These are phyloP conservation scores for Ottelia alismoides DNA, from an alignment of 106 monocot genomes.

Conservation along the genomic window DNA sequence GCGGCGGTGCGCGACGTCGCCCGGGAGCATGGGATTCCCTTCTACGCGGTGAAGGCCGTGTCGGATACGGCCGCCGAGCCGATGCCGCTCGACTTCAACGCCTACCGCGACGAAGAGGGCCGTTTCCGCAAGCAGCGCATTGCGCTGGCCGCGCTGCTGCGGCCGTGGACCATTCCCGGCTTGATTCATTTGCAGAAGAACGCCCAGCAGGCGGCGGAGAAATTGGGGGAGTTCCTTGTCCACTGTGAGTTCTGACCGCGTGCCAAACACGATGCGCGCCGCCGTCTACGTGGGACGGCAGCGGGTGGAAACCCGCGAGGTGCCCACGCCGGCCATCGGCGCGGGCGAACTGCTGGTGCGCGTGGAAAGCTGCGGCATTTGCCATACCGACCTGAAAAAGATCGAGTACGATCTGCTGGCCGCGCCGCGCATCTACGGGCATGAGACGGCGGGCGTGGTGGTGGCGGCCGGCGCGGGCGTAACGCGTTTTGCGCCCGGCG, in stretches of 20 bases:
- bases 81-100: background rate
- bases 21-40: background rate
- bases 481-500: background rate
- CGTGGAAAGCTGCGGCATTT: background rate
- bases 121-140: background rate
- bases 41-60: background rate
- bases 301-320: background rate
- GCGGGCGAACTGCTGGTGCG: background rate
- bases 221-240: background rate
- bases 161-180: background rate
- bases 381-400: background rate
- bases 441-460: background rate
- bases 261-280: background rate
- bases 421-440: background rate
- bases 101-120: background rate
- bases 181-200: background rate
- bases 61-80: background rate
- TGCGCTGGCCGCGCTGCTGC: no score
- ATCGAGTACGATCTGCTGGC: background rate
- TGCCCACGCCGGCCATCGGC: background rate
- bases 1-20: background rate
- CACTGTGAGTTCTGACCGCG: background rate
- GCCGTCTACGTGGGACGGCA: background rate
- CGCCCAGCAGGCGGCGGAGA: background rate
- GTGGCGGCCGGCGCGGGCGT: background rate